A percentile compares a stretch with the other conserved stretches of the same genome.
Conservation (phyloP, 2,329 filamentous ascomycete genomes). For the Sphaerulina musiva region DNA sequence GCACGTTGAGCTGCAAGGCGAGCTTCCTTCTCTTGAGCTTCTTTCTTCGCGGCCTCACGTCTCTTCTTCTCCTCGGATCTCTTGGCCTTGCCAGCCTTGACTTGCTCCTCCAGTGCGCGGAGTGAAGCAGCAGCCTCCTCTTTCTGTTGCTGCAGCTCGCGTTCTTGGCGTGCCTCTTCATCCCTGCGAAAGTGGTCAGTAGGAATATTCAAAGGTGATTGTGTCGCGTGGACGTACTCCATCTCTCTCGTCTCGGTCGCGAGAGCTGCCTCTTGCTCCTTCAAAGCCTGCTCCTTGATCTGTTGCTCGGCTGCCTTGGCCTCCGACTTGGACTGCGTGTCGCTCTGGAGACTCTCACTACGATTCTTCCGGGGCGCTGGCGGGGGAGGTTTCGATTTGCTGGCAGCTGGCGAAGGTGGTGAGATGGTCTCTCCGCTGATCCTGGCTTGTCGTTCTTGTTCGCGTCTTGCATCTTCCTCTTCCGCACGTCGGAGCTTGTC, state of each 20-base stretch:
- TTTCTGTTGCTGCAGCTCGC: constrained; percentile 71
- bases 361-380: constrained; percentile 68
- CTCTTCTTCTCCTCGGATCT: constrained; percentile 93
- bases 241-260: constrained; percentile 65
- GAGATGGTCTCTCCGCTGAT: constrained; percentile 68
- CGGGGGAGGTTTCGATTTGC: constrained; percentile 46
- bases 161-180: constrained; percentile 67
- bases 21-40: constrained; percentile 81
- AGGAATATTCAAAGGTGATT: background rate
- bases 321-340: constrained; percentile 48
- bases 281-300: constrained; percentile 48
- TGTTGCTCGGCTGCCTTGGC: constrained; percentile 55
- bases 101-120: constrained; percentile 86
- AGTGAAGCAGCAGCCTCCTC: constrained; percentile 76
- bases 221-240: constrained; percentile 60
- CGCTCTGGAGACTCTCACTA: constrained; percentile 53
- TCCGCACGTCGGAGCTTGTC: constrained; percentile 84
- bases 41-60: constrained; percentile 80
- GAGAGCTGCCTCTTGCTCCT: constrained; percentile 69
- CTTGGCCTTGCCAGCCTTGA: constrained; percentile 85
- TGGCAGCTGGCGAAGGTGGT: constrained; percentile 49
- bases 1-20: constrained; percentile 77
- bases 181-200: constrained; percentile 50
- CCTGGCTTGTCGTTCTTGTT: constrained; percentile 77
- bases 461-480: constrained; percentile 83